Evolutionary conservation across 2,329 filamentous ascomycete genomes (phyloP).

Genomic region (Ceratocystis diversiconidia): DNA sequence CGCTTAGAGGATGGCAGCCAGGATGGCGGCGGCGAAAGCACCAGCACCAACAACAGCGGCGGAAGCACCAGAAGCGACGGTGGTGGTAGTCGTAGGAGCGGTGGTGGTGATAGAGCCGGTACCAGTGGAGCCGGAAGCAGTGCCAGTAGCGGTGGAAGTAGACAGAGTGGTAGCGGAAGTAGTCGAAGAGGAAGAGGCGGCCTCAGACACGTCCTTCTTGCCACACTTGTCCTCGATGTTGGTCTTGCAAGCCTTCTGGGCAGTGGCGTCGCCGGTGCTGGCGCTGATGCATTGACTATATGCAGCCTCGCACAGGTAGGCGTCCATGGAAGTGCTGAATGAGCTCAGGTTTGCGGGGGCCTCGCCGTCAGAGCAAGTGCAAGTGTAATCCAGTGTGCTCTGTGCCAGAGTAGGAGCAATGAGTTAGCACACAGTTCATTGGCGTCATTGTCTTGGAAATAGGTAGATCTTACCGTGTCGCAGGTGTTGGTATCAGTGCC

Average conservation of each 20-base stretch:
- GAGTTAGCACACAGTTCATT: neutral
- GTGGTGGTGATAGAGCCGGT: slow-evolving; percentile 13
- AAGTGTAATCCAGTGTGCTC: slow-evolving; percentile 33
- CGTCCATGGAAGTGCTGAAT: slow-evolving; percentile 39
- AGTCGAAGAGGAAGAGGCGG: slow-evolving; percentile 22
- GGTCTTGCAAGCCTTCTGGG: slow-evolving; percentile 35
- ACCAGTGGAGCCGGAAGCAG: slow-evolving; percentile 20
- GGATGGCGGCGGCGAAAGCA: slow-evolving; percentile 30
- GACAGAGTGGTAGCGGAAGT: slow-evolving; percentile 21
- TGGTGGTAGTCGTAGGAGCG: slow-evolving; percentile 9
- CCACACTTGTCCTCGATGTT: slow-evolving; percentile 37
- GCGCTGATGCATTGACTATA: slow-evolving; percentile 34
- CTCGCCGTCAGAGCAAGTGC: slow-evolving; percentile 35
- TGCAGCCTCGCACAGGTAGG: slow-evolving; percentile 38
- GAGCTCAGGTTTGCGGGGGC: slow-evolving; percentile 38
- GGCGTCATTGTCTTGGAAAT: neutral
- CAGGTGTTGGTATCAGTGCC: slow-evolving; percentile 32
- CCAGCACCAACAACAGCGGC: slow-evolving; percentile 23
- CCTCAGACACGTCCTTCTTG: slow-evolving; percentile 24
- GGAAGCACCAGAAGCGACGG: slow-evolving; percentile 14
- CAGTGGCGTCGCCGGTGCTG: slow-evolving; percentile 30
- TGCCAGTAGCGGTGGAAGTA: slow-evolving; percentile 21
- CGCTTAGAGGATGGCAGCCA: slow-evolving; percentile 16
- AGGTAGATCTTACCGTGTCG: slow-evolving; percentile 28
- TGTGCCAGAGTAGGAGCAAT: slow-evolving; percentile 20